A percentile compares a stretch with the other conserved stretches of the same genome.
Evolutionary conservation across 768 basidiomycete genomes (phyloP).

Genomic region (Ramaria sp.): DNA sequence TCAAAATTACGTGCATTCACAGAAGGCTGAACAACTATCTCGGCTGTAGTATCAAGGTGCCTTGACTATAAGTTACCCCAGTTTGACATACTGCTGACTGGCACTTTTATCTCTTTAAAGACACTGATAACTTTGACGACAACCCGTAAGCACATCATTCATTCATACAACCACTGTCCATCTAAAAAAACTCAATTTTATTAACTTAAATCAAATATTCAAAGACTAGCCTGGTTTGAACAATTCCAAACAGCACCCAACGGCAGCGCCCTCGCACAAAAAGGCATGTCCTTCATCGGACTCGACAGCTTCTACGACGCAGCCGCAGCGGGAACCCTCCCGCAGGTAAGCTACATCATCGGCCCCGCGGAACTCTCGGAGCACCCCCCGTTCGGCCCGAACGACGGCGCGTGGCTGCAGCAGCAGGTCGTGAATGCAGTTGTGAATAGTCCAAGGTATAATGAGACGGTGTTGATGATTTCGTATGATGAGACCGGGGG

Average conservation of each 20-base stretch:
- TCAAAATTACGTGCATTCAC: neutral
- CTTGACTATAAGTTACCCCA: neutral
- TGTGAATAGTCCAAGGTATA: constrained; percentile 10
- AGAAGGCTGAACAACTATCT: neutral
- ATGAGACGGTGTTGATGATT: constrained; percentile 8
- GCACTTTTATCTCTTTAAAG: neutral
- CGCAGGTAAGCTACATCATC: constrained; percentile 11
- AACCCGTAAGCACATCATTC: constrained; percentile 9
- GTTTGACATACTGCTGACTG: neutral
- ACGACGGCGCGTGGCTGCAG: constrained; percentile 8
- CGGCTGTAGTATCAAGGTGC: constrained; percentile 8
- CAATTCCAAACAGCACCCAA: neutral
- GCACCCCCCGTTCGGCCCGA: constrained; percentile 6
- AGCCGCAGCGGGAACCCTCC: constrained; percentile 9
- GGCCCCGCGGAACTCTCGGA: constrained; percentile 11
- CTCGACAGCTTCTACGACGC: constrained; percentile 7
- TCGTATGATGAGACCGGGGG: constrained; percentile 13
- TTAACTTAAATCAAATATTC: no score
- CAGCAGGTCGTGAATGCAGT: constrained; percentile 10
- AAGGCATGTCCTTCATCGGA: constrained; percentile 8
- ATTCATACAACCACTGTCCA: no score
- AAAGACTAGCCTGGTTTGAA: constrained; percentile 6
- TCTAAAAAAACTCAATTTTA: no score
- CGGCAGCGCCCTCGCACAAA: neutral
- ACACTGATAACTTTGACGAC: constrained; percentile 9